Conservation (phyloP, 1,284 basidiomycete species). For the Mycosarcoma maydis region DNA sequence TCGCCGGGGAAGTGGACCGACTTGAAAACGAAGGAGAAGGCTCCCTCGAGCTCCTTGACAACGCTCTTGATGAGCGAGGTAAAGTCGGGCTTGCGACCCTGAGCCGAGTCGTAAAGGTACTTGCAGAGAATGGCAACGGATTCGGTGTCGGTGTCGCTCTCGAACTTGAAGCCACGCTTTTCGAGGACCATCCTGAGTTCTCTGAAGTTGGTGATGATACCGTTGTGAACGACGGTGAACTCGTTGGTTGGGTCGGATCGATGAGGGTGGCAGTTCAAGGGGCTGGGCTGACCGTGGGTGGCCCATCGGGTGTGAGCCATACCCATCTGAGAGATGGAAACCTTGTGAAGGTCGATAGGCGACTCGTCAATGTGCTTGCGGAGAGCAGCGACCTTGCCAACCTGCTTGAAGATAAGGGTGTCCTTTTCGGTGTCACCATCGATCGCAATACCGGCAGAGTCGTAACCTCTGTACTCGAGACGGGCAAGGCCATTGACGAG, state of each 20-base stretch:
- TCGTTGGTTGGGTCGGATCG: constrained; percentile 82
- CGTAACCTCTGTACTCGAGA: constrained; percentile 98
- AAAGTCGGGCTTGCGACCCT: constrained; percentile 87
- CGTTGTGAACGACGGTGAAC: constrained; percentile 97
- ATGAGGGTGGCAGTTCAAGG: constrained; percentile 94
- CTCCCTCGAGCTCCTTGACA: constrained; percentile 97
- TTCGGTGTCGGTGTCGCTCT: constrained; percentile 97
- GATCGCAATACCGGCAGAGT: constrained; percentile 89
- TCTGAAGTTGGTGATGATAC: constrained; percentile 94
- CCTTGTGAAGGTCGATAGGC: constrained; percentile 80
- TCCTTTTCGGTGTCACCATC: constrained; percentile 86
- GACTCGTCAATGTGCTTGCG: constrained; percentile 89
- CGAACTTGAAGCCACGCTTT: constrained; percentile 94
- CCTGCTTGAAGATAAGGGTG: constrained; percentile 93
- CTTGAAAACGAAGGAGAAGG: constrained; percentile 99
- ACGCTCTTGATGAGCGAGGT: constrained; percentile 93
- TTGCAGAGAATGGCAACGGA: constrained; percentile 94
- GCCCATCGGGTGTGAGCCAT: constrained; percentile 99
- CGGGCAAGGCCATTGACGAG: constrained; percentile 91
- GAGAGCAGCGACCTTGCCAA: constrained; percentile 94
- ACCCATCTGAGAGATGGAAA: constrained; percentile 86
- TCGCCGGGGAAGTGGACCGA: constrained; percentile 95
- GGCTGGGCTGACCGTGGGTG: constrained; percentile 87
- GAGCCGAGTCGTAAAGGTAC: constrained; percentile 94
- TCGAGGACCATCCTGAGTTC: constrained; percentile 92